phyloP scores from a whole-genome alignment of 768 basidiomycete species.

The Butyriboletus loyo region DNA sequence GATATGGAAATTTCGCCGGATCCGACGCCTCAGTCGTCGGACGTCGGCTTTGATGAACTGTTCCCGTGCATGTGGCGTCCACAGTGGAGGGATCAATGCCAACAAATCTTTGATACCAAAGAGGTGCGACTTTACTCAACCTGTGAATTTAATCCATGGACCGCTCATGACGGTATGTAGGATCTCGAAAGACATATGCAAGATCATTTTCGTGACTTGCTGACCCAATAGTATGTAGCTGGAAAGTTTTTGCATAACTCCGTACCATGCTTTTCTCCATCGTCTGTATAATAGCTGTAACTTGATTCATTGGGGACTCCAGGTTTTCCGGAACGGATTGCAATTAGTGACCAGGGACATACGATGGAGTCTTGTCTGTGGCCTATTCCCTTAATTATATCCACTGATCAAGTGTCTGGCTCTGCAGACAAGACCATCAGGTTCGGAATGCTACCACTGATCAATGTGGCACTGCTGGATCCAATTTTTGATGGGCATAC shows the following conservation, averaged over 20 bases:
- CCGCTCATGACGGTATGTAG: constrained; percentile 4
- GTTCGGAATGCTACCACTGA: too few species aligned
- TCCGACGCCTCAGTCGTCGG: background rate
- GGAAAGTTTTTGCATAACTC: background rate
- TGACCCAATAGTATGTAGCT: too few species aligned
- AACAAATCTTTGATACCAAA: constrained; percentile 27
- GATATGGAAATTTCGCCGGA: constrained; percentile 11
- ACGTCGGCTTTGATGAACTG: constrained; percentile 19
- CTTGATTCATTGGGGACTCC: background rate
- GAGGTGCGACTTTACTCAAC: constrained; percentile 18
- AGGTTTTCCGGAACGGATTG: background rate
- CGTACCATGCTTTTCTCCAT: background rate
- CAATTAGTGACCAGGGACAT: background rate
- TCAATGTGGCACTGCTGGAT: too few species aligned
- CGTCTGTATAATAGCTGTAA: background rate
- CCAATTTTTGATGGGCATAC: too few species aligned
- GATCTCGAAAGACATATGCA: constrained; percentile 26
- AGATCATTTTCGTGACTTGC: constrained; percentile 19
- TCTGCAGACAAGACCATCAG: too few species aligned
- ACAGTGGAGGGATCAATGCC: constrained; percentile 25
- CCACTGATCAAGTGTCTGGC: too few species aligned
- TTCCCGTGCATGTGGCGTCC: constrained; percentile 32
- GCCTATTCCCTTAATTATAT: too few species aligned
- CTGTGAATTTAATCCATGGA: background rate
- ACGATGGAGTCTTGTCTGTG: too few species aligned